phyloP scores from a whole-genome alignment of 306 rosid genomes.

The Ammopiptanthus mongolicus region DNA sequence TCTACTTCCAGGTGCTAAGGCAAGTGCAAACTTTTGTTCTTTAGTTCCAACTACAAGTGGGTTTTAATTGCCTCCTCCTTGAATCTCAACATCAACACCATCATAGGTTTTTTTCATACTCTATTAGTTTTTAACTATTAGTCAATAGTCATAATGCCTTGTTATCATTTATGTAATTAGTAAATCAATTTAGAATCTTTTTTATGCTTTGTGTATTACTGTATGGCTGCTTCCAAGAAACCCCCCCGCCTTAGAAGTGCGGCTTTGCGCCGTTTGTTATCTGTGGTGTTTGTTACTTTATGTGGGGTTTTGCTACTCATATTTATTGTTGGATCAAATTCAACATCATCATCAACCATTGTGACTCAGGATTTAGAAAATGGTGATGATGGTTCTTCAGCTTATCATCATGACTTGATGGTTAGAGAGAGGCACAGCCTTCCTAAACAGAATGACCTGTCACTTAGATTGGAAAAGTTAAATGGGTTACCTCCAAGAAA shows the following conservation, averaged over 20 bases:
- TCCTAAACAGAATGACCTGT: constrained; percentile 66
- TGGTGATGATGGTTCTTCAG: constrained; percentile 29
- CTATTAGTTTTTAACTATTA: too few species aligned
- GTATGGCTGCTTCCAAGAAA: constrained; percentile 48
- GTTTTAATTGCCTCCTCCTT: constrained; percentile 25
- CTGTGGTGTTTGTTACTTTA: constrained; percentile 46
- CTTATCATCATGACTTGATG: constrained; percentile 21
- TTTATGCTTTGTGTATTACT: constrained; percentile 6
- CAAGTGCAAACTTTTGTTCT: constrained; percentile 23
- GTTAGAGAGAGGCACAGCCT: constrained; percentile 28
- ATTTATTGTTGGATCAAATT: constrained; percentile 50
- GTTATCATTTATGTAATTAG: constrained; percentile 15
- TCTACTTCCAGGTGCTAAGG: constrained; percentile 13
- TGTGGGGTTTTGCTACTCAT: constrained; percentile 60
- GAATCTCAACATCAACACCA: constrained; percentile 25
- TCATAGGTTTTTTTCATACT: constrained; percentile 30
- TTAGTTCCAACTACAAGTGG: constrained; percentile 20
- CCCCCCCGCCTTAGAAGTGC: constrained; percentile 47
- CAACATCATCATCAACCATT: constrained; percentile 21
- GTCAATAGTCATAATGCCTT: too few species aligned
- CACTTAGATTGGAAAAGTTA: constrained; percentile 52
- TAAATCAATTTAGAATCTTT: neutral
- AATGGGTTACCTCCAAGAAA: constrained; percentile 73
- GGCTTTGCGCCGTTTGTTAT: constrained; percentile 64
- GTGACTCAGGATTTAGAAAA: constrained; percentile 20